Evolutionary conservation across 2,329 filamentous ascomycete species (phyloP), one percentile per base, ranked within the genome.

Genomic region (Colletotrichum lentis): DNA sequence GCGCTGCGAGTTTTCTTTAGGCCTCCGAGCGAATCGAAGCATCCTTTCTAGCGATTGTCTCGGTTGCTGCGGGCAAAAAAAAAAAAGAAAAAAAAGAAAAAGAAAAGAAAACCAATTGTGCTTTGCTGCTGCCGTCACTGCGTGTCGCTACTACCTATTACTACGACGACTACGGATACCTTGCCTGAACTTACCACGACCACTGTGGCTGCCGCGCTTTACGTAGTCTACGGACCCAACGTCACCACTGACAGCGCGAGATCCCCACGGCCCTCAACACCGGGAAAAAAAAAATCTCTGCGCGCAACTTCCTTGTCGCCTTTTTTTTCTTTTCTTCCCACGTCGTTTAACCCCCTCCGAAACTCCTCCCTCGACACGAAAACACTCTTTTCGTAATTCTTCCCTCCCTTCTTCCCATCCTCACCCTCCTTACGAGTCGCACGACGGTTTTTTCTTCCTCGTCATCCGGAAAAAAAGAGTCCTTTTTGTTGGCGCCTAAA

Each of bases 401-500:
- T 60, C 69, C 52, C 55, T 31, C 49, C 55, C 60, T 37, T 52
- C 61, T 44, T 31, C 53, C 35, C 55, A 54, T 44, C 58, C 62
- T 53, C 39, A 61, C 71, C 64, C 73, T 75, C 73, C 27, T 69
- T 75, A 73, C 74, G 76, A 76, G 75, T 74, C 73, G 71, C 71
- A 74, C 71, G 72, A 72, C 73, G 72, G 73, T 71, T 71, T 74
- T 31, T 71, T 74, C 74, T 74, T 73, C 74, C 74, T 76, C 72
- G 73, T 73, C 73, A 60, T 59, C 57, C 63, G 64, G 67, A 59
- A 61, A 67, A 49, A 67, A 54, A 68, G 43, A 62, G 37, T 74
- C 64, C 73, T 70, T 79, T 82, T 43, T 82, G 77, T 79, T 80
- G 82, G 82, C 82, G 81, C 82, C 77, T 78, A 84, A 85, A 84